Conservation (phyloP, 192 early-diverging fungal genomes). For the Dissophora ornata region DNA sequence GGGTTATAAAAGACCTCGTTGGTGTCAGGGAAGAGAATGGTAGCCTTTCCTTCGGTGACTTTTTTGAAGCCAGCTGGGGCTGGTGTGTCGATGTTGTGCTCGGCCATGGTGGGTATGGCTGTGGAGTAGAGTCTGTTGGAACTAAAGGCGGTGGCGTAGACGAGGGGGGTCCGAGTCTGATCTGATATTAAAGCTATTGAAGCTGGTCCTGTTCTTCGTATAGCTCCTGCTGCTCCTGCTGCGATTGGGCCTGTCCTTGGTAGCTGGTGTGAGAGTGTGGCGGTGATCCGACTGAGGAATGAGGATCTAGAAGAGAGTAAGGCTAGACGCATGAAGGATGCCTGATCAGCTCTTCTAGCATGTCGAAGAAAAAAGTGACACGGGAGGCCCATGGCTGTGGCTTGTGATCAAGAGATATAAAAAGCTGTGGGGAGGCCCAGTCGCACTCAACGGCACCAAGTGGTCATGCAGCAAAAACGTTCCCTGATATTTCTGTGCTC, state of each 20-base stretch:
- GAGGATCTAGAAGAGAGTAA: background rate
- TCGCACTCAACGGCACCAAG: too few species aligned
- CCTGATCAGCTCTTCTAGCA: constrained; percentile 2
- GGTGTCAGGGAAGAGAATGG: constrained; percentile 84
- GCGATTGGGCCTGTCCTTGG: too few species aligned
- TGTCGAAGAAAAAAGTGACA: constrained; percentile 2
- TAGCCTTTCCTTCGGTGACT: constrained; percentile 82
- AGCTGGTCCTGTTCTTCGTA: constrained; percentile 2
- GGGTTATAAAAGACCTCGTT: constrained; percentile 99
- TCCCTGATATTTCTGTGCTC: too few species aligned
- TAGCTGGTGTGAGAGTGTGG: background rate
- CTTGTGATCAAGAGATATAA: too few species aligned
- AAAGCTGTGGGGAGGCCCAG: too few species aligned
- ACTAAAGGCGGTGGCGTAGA: too few species aligned
- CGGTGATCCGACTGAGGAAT: constrained; percentile 3
- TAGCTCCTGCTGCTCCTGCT: too few species aligned
- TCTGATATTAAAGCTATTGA: too few species aligned
- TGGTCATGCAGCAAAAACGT: too few species aligned
- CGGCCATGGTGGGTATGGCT: constrained; percentile 28
- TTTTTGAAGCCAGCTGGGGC: constrained; percentile 63
- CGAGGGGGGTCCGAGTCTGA: too few species aligned
- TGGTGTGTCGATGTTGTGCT: constrained; percentile 17
- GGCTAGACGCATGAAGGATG: background rate
- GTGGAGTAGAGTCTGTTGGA: constrained; percentile 11
- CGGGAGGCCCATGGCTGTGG: background rate